Evolutionary conservation across 2,329 filamentous ascomycete species (phyloP), one percentile per base, ranked within the genome.

Genomic region (Cordyceps pruinosa): DNA sequence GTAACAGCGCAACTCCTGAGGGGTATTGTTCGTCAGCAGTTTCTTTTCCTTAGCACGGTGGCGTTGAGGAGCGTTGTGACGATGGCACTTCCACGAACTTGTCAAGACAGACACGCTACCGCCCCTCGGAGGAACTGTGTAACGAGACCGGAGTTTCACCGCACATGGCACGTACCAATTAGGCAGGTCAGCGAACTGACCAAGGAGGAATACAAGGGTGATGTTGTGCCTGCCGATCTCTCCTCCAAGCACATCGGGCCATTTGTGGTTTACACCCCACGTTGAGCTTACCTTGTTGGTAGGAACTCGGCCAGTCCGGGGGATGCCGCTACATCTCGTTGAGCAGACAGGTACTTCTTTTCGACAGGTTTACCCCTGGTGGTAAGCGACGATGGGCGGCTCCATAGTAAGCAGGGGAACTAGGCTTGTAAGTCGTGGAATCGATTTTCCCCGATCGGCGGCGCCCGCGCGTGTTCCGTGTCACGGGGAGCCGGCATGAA

Each of bases 341-440:
- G n/a, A n/a, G n/a, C n/a, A n/a, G n/a, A n/a, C n/a, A n/a, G n/a
- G n/a, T n/a, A n/a, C n/a, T n/a, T n/a, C n/a, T n/a, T n/a, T n/a
- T n/a, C n/a, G n/a, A n/a, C n/a, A n/a, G n/a, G n/a, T n/a, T n/a
- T n/a, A n/a, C n/a, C n/a, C n/a, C n/a, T n/a, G n/a, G n/a, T n/a
- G n/a, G n/a, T n/a, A n/a, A n/a, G n/a, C n/a, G n/a, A n/a, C n/a
- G n/a, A n/a, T n/a, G 23, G 3, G 23, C 23, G 32, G 21, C 48
- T 50, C 48, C 48, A 41, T 50, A 50, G 48, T 50, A 50, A 50
- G 48, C 48, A 50, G 34, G n/a, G n/a, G 21, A 50, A 9, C 34
- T 41, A 39, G 48, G 28, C 48, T 30, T 23, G 35, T 50, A 15
- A 50, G 48, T 50, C 23, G 48, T 39, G 48, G 48, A 50, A 50